A percentile compares a stretch with the other conserved stretches of the same genome.
Evolutionary conservation across 1,284 basidiomycete species (phyloP).

Genomic region (Jaminaea rosea): DNA sequence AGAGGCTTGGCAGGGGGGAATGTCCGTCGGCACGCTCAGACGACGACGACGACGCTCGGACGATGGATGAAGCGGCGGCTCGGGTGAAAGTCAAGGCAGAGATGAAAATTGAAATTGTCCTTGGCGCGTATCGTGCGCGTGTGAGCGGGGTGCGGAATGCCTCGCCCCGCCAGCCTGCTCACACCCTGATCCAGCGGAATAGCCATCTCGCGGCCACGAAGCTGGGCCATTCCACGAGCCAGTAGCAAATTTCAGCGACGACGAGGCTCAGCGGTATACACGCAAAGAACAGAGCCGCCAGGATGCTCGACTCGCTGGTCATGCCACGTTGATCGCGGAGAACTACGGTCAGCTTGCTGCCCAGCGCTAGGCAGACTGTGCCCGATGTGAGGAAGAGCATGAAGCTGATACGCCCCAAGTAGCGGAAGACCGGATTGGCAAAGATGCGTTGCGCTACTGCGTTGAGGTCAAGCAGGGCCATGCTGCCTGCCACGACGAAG

Average conservation of each 20-base stretch:
- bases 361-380: conserved; percentile 24
- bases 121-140: no score
- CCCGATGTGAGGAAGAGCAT: conserved; percentile 24
- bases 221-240: not conserved
- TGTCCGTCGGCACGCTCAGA: no score
- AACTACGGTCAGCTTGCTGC: conserved; percentile 1
- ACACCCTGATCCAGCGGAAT: no score
- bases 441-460: conserved; percentile 7
- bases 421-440: conserved; percentile 5
- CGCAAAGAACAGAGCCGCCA: not conserved
- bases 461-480: conserved; percentile 24
- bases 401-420: conserved; percentile 21
- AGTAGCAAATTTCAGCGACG: not conserved
- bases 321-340: not conserved
- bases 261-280: not conserved
- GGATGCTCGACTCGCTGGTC: not conserved
- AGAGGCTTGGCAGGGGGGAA: no score
- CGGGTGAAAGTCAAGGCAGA: no score
- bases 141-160: no score
- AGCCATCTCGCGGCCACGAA: not conserved
- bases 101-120: no score
- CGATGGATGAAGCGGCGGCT: no score
- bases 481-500: conserved; percentile 18
- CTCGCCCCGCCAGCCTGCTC: no score
- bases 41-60: no score